Evolutionary conservation across 495 filamentous ascomycete species (phyloP).

Genomic region (Neurospora sublineolata): DNA sequence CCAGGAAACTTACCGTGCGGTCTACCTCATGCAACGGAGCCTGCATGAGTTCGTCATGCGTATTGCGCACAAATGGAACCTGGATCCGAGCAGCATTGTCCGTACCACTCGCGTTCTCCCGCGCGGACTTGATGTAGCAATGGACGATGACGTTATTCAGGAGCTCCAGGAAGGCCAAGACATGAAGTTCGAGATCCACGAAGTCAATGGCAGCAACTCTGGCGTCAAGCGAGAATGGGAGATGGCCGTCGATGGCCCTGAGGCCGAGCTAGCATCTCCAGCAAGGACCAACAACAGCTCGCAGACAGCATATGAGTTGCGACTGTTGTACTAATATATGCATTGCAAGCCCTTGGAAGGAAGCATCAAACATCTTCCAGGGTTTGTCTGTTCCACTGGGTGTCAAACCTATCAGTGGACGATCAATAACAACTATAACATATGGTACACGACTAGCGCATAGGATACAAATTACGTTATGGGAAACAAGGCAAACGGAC

Average conservation of each 20-base stretch:
- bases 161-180: slow-evolving; percentile 85
- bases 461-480: background rate
- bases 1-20: slow-evolving; percentile 65
- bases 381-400: background rate
- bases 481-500: background rate
- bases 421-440: background rate
- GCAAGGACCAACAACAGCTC: slow-evolving; percentile 11
- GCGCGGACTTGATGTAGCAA: slow-evolving; percentile 65
- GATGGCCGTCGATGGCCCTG: slow-evolving; percentile 34
- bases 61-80: slow-evolving; percentile 64
- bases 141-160: slow-evolving; percentile 86
- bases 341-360: background rate
- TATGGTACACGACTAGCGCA: background rate
- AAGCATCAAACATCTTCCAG: background rate
- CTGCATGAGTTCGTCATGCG: slow-evolving; percentile 55
- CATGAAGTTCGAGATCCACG: slow-evolving; percentile 49
- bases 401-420: background rate
- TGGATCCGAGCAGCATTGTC: slow-evolving; percentile 58
- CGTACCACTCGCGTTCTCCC: slow-evolving; percentile 59
- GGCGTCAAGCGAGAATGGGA: slow-evolving; percentile 43
- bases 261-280: slow-evolving; percentile 27
- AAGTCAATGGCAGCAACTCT: slow-evolving; percentile 19
- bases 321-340: slow-evolving; percentile 32
- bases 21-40: slow-evolving; percentile 73
- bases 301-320: slow-evolving; percentile 32